Evolutionary conservation across 2,329 filamentous ascomycete genomes (phyloP), one percentile per base, ranked within the genome.

Genomic region (Apiospora hydei): DNA sequence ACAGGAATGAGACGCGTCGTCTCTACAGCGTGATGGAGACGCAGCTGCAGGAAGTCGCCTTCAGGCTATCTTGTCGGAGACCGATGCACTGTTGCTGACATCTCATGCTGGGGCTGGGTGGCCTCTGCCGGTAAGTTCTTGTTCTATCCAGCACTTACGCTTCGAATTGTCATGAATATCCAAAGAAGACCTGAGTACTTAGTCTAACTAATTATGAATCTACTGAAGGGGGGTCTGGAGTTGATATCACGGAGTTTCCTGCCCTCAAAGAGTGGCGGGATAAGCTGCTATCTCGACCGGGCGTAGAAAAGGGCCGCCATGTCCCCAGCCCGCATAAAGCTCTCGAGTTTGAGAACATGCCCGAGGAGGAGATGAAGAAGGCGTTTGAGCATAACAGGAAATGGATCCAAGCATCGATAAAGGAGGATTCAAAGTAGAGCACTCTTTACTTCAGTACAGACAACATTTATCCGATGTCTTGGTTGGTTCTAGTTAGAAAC

Each of bases 21-120:
- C 86, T 98, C 1, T 97, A 96, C 83, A 86, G 90, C 69, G 92
- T 94, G 24, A 84, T 97, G 73, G 91, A 97, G 78, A 89, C 88
- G 69, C 91, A 95, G 71, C 88, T 97, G 57, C 81, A 84, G 74
- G 74, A 85, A 86, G 77, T 87, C 86, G 8, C 80, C 82, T 1
- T 88, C 86, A 0, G 88, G 88, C 16, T 92, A 86, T 79, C 82
- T 92, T 14, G 90, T 92, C 66, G 93, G 93, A 44, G 89, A 93
- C 80, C 89, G 89, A 74, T 85, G 88, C 73, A 94, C 92, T 57
- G 90, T 93, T 75, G 94, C 94, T 1, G 95, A 98, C 80, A 93
- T 98, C 73, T 86, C 93, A 51, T 89, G 89, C 80, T 95, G 92
- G 88, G 93, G 93, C 26, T 97, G 94, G 94, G 87, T 96, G 4